phyloP scores from a whole-genome alignment of 306 rosid genomes.

The Vicia sativa region DNA sequence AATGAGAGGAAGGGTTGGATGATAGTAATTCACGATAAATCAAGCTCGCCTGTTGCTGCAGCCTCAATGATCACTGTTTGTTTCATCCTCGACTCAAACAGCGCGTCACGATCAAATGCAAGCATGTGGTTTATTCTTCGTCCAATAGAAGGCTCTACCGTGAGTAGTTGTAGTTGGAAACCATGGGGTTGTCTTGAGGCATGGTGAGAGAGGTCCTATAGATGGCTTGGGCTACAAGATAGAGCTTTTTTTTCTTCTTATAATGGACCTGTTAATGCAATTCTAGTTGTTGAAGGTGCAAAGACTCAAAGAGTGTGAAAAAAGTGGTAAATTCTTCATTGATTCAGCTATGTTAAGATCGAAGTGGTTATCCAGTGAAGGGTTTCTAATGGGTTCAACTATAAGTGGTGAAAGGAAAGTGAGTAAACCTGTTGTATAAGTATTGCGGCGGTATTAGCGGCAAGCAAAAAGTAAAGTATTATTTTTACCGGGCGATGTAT shows the following conservation, averaged over 20 bases:
- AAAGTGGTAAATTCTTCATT: conserved; percentile 77
- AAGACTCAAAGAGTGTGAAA: conserved; percentile 60
- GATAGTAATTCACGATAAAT: conserved; percentile 75
- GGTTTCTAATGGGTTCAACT: conserved; percentile 80
- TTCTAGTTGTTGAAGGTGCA: conserved; percentile 76
- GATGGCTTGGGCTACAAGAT: conserved; percentile 90
- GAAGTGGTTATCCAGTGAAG: conserved; percentile 51
- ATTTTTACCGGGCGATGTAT: no score
- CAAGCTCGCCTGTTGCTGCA: conserved; percentile 85
- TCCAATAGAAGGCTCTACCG: conserved; percentile 64
- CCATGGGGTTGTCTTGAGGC: conserved; percentile 95
- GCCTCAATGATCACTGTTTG: conserved; percentile 91
- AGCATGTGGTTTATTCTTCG: conserved; percentile 94
- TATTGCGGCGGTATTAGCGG: no score
- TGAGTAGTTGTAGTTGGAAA: conserved; percentile 67
- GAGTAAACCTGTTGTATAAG: conserved; percentile 77
- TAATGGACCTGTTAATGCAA: conserved; percentile 51
- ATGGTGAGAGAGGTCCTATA: conserved; percentile 73
- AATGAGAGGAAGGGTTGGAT: conserved; percentile 92
- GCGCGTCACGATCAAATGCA: conserved; percentile 77
- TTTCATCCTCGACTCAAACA: conserved; percentile 73
- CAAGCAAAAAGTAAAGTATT: no score
- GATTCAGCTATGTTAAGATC: conserved; percentile 50
- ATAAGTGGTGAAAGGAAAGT: conserved; percentile 85
- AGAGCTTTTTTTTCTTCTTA: conserved; percentile 68